Base-by-base conservation (phyloP, 2,329 filamentous ascomycete genomes). In the Fusarium burgessii region DNA sequence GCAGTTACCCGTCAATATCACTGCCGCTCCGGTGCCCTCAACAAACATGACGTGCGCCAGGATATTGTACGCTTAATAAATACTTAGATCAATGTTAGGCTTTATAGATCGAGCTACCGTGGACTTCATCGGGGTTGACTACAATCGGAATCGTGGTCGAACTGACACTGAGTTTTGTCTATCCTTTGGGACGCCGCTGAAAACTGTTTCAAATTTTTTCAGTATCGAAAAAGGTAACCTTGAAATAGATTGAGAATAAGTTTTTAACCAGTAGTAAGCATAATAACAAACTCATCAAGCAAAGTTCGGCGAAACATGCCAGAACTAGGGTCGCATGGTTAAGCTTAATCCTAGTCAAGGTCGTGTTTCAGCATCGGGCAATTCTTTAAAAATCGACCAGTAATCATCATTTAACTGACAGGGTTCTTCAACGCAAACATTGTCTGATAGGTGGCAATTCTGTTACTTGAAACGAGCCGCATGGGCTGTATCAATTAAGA, bases 401-500 rank as follows among this genome's bases (percentile, higher is more conserved):
- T 46, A 41, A 58, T 58, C 33, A n/a, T 23, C 27, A 40, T 45
- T 23, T 29, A 36, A 2, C 10, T 20, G 14, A 64, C 65, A 38
- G 68, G 69, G 9, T 55, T 3, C 11, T 12, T 18, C 18, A 5
- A 10, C 3, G 18, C 45, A 23, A 52, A 11, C 46, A 33, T 15
- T 4, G 5, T 23, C 20, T 63, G 65, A 72, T 72, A 70, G 70
- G 70, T 70, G 70, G 70, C 40, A 42, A 72, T 72, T 61, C 65
- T 43, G 15, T 27, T 14, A 13, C 25, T 43, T 72, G 69, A 71
- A 72, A 71, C 69, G 36, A 52, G 47, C 47, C 12, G 49, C 54
- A 27, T 15, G 18, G 38, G n/a, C 29, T 67, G 69, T 72, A 32
- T 72, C 63, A 71, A 62, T 71, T 59, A 59, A 47, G 54, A 61